phyloP scores from a whole-genome alignment of 768 basidiomycete species.

The Tricholoma flavovirens region DNA sequence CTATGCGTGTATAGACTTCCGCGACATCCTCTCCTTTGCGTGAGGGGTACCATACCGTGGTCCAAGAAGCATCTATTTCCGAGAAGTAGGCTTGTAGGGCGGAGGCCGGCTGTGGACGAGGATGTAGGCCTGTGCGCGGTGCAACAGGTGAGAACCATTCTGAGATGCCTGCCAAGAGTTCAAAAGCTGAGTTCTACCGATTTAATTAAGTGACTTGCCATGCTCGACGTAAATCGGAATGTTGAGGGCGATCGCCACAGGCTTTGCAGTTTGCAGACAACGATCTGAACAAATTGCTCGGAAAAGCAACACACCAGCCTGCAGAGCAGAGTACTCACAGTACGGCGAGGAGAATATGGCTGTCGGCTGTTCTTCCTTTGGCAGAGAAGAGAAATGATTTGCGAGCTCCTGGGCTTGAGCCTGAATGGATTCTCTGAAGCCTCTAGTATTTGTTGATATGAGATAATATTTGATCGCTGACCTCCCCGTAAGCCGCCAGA shows the following conservation, averaged over 20 bases:
- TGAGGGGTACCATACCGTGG: conserved; percentile 60
- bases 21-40: conserved; percentile 68
- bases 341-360: conserved; percentile 83
- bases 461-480: conserved; percentile 18
- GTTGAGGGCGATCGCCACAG: conserved; percentile 52
- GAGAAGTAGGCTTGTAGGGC: conserved; percentile 51
- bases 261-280: conserved; percentile 77
- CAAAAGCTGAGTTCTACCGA: neutral
- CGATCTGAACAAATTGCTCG: conserved; percentile 47
- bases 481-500: conserved; percentile 67
- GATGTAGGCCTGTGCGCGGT: conserved; percentile 67
- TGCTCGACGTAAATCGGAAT: conserved; percentile 78
- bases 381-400: conserved; percentile 55
- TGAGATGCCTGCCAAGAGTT: conserved; percentile 43
- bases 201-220: conserved; percentile 36
- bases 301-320: neutral
- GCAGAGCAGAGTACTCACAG: conserved; percentile 40
- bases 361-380: conserved; percentile 62
- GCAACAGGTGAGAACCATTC: conserved; percentile 78
- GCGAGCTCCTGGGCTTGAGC: conserved; percentile 72
- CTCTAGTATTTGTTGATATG: neutral
- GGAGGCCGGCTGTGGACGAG: conserved; percentile 57
- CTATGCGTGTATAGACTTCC: conserved; percentile 55
- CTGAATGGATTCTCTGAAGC: conserved; percentile 24
- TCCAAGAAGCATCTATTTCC: conserved; percentile 60